Conservation (phyloP, 2,329 filamentous ascomycete species). For the Fusarium sp. region DNA sequence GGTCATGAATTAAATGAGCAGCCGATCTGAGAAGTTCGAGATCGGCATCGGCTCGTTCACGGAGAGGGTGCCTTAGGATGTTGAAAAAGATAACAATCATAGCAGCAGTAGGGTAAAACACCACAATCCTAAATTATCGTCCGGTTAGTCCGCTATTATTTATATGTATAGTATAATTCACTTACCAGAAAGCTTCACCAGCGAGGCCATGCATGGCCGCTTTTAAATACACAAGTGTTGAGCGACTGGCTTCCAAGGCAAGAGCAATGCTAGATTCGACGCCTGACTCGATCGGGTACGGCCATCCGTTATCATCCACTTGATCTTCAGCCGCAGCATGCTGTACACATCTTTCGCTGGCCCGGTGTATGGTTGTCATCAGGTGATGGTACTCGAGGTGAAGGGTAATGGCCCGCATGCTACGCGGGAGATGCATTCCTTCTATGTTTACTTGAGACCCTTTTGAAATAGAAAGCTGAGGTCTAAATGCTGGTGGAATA, state of each 20-base stretch:
- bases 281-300: conserved; percentile 50
- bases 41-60: conserved; percentile 58
- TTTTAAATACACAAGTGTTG: conserved; percentile 63
- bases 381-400: conserved; percentile 68
- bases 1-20: conserved; percentile 58
- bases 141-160: not conserved
- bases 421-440: conserved; percentile 49
- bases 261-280: conserved; percentile 65
- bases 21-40: conserved; percentile 59
- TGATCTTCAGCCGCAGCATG: not conserved
- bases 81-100: conserved; percentile 67
- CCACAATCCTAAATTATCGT: conserved; percentile 57
- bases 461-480: conserved; percentile 57
- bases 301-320: conserved; percentile 47
- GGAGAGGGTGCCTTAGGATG: conserved; percentile 61
- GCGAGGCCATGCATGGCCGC: conserved; percentile 57
- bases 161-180: accelerated
- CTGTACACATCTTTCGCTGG: conserved; percentile 61
- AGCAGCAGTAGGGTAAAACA: conserved; percentile 69
- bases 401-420: conserved; percentile 61
- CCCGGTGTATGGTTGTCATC: conserved; percentile 66
- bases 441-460: conserved; percentile 46
- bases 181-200: conserved; percentile 64
- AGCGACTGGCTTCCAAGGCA: conserved; percentile 67
- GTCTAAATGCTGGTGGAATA: conserved; percentile 59